A percentile compares a stretch with the other conserved stretches of the same genome.
These are phyloP conservation scores for Daldinia grandis DNA, from an alignment of 495 filamentous ascomycete genomes.

Conservation along the genomic window DNA sequence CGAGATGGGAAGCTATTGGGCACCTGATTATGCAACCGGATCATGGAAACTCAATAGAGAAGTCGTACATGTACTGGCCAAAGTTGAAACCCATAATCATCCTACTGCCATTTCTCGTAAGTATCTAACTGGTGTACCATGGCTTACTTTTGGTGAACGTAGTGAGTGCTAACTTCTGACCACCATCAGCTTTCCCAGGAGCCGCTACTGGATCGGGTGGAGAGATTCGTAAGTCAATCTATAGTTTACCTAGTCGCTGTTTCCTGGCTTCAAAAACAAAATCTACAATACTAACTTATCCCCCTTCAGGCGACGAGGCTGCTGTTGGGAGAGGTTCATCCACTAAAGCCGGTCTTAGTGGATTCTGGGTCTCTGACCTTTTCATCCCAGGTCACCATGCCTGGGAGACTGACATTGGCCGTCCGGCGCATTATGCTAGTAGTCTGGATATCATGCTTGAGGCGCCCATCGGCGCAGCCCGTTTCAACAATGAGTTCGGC, in stretches of 20 bases:
- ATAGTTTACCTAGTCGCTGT: not conserved
- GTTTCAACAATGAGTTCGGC: constrained; percentile 98
- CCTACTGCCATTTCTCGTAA: constrained; percentile 87
- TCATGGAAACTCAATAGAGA: constrained; percentile 91
- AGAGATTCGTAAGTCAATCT: constrained; percentile 69
- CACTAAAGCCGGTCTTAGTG: constrained; percentile 90
- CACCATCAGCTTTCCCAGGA: constrained; percentile 63
- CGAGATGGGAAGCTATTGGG: constrained; percentile 78
- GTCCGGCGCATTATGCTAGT: constrained; percentile 89
- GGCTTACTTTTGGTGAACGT: not conserved
- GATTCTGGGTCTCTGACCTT: constrained; percentile 94
- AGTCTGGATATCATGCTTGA: constrained; percentile 96
- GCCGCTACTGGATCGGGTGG: constrained; percentile 96
- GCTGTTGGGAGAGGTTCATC: constrained; percentile 91
- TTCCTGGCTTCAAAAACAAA: not conserved
- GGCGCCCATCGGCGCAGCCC: constrained; percentile 90
- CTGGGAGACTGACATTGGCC: constrained; percentile 92
- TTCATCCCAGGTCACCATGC: constrained; percentile 80
- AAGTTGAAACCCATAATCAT: constrained; percentile 98
- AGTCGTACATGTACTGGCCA: constrained; percentile 84
- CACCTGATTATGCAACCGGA: constrained; percentile 81
- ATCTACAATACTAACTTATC: not conserved
- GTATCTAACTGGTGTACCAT: not conserved
- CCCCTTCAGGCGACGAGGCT: constrained; percentile 72
- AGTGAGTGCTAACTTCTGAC: constrained; percentile 7